Evolutionary conservation across 2,329 filamentous ascomycete genomes (phyloP).

Genomic region (Helminthosporium solani): DNA sequence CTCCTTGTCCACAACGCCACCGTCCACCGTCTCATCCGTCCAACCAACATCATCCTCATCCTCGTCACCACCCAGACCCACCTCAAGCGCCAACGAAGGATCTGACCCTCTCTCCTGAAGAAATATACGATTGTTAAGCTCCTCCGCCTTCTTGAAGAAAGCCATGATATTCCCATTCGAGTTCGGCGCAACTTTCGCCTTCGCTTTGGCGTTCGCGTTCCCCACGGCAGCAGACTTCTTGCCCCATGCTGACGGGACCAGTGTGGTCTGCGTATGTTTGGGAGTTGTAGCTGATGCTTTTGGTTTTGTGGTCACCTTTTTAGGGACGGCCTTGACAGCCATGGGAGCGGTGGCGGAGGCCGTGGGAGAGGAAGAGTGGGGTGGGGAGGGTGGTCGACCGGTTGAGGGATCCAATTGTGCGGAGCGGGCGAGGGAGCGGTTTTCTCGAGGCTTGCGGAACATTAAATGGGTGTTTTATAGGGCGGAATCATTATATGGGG

Average conservation of each 20-base stretch:
- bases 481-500: neutral
- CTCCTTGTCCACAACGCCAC: conserved; percentile 20
- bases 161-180: conserved; percentile 54
- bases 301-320: conserved; percentile 18
- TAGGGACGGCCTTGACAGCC: conserved; percentile 26
- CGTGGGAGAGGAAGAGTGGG: conserved; percentile 22
- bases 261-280: conserved; percentile 37
- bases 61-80: too few species aligned
- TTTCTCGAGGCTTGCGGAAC: conserved; percentile 58
- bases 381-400: conserved; percentile 57
- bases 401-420: conserved; percentile 47
- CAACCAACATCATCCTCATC: conserved; percentile 32
- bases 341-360: conserved; percentile 19
- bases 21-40: conserved; percentile 28
- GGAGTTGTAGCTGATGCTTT: conserved; percentile 17
- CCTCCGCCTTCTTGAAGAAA: conserved; percentile 56
- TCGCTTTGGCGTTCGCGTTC: conserved; percentile 40
- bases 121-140: conserved; percentile 42
- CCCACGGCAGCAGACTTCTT: conserved; percentile 35
- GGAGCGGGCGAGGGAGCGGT: conserved; percentile 36
- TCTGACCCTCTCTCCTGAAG: conserved; percentile 32
- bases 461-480: conserved; percentile 34
- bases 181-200: conserved; percentile 47
- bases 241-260: conserved; percentile 32
- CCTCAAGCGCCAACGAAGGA: conserved; percentile 19